Evolutionary conservation across 148 eudicot species (phyloP).

Genomic region (Spergularia marina): DNA sequence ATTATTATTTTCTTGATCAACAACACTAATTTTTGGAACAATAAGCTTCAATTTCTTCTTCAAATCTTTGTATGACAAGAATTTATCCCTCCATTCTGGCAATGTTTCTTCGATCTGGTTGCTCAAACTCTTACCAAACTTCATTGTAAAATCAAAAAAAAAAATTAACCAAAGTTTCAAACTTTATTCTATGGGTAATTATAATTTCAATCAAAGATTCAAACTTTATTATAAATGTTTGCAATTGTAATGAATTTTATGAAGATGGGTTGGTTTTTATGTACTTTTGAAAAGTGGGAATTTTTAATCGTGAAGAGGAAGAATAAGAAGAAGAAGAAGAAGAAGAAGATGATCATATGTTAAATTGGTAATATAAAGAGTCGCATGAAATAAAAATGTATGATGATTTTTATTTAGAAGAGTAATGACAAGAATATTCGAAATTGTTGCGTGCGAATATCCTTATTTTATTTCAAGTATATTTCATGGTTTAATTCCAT

Average conservation of each 20-base stretch:
- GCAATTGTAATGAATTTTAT: neutral
- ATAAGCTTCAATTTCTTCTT: constrained; percentile 84
- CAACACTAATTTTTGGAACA: constrained; percentile 30
- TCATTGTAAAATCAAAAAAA: constrained; percentile 36
- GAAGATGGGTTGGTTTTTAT: neutral
- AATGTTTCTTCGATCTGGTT: constrained; percentile 89
- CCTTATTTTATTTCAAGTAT: constrained; percentile 37
- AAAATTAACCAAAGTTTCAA: constrained; percentile 6
- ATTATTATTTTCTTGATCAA: neutral
- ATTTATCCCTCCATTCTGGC: constrained; percentile 97
- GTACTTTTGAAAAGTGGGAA: too few relatives aligned
- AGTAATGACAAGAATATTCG: constrained; percentile 35
- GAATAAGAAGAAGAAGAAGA: neutral
- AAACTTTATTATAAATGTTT: neutral
- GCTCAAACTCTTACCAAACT: constrained; percentile 92
- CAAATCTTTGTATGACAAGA: constrained; percentile 80
- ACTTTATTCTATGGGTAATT: constrained; percentile 3
- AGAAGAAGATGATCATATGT: neutral
- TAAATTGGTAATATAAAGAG: neutral
- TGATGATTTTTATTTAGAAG: constrained; percentile 2
- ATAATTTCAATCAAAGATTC: neutral
- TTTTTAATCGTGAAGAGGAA: too few relatives aligned
- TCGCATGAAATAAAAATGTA: constrained; percentile 17
- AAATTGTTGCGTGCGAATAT: constrained; percentile 40
- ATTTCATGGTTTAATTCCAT: constrained; percentile 43